phyloP scores from a whole-genome alignment of 345 rosid species.

The Cardamine resedifolia region DNA sequence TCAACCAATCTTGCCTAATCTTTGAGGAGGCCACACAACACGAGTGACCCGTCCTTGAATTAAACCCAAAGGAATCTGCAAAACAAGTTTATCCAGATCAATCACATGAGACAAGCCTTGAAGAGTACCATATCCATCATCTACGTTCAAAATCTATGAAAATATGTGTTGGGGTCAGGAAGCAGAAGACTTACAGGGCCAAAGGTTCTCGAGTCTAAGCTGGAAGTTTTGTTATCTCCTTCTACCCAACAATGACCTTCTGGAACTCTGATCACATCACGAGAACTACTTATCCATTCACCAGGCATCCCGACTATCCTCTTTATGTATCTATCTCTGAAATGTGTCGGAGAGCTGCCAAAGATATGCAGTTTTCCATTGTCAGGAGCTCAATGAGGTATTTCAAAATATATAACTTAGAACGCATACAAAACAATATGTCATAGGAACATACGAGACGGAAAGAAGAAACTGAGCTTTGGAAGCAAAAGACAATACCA shows the following conservation, averaged over 20 bases:
- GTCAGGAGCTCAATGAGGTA: slow-evolving; percentile 13
- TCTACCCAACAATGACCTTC: slow-evolving; percentile 96
- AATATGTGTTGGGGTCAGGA: background rate
- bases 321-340: slow-evolving; percentile 71
- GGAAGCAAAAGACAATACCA: background rate
- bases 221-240: slow-evolving; percentile 69
- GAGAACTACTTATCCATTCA: slow-evolving; percentile 65
- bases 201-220: slow-evolving; percentile 76
- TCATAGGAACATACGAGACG: background rate
- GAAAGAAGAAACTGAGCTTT: background rate
- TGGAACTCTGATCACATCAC: slow-evolving; percentile 67
- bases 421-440: slow-evolving; percentile 14
- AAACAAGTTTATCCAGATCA: slow-evolving; percentile 18
- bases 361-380: slow-evolving; percentile 21
- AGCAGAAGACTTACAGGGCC: slow-evolving; percentile 71
- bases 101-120: slow-evolving; percentile 5
- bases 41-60: slow-evolving; percentile 66
- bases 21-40: slow-evolving; percentile 78
- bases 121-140: background rate
- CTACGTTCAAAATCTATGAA: background rate
- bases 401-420: background rate
- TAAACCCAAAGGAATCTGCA: slow-evolving; percentile 86
- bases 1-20: slow-evolving; percentile 50
- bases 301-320: slow-evolving; percentile 92
- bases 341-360: slow-evolving; percentile 71